These are phyloP conservation scores for Mycena indigotica DNA, from an alignment of 768 basidiomycete genomes.

Conservation along the genomic window DNA sequence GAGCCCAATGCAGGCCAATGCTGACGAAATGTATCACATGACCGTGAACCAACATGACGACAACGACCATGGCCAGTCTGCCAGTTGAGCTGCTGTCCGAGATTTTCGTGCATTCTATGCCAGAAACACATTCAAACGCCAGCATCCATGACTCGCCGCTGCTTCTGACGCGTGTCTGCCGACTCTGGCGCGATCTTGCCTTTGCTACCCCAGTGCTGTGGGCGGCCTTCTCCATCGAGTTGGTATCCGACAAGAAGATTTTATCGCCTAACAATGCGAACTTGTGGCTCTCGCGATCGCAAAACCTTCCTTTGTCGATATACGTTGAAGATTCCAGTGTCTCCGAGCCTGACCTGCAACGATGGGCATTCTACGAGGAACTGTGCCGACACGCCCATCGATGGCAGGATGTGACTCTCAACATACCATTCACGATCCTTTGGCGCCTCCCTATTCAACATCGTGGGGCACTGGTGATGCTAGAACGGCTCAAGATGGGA, in stretches of 20 bases:
- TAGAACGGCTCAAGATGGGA: neutral
- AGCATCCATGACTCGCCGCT: neutral
- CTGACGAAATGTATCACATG: no score
- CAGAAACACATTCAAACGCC: neutral
- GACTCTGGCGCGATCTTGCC: slow-evolving; percentile 6
- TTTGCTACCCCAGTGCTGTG: slow-evolving; percentile 3
- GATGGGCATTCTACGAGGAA: neutral
- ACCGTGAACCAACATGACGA: neutral
- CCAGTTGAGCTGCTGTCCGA: slow-evolving; percentile 6
- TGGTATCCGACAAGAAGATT: no score
- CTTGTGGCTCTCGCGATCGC: slow-evolving; percentile 9
- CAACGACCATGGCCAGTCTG: neutral
- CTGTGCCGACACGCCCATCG: slow-evolving; percentile 4
- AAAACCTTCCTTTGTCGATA: neutral
- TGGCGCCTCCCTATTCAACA: neutral
- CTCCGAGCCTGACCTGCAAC: neutral
- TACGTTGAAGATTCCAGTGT: neutral
- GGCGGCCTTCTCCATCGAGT: neutral
- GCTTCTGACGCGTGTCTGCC: slow-evolving; percentile 2
- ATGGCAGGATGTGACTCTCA: slow-evolving; percentile 5
- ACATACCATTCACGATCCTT: neutral
- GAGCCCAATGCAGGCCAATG: no score
- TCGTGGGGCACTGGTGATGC: neutral
- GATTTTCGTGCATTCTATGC: neutral
- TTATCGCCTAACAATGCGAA: neutral